A percentile compares a stretch with the other conserved stretches of the same genome.
These are phyloP conservation scores for Cercospora zeina DNA, from an alignment of 2,329 filamentous ascomycete genomes.

Conservation along the genomic window DNA sequence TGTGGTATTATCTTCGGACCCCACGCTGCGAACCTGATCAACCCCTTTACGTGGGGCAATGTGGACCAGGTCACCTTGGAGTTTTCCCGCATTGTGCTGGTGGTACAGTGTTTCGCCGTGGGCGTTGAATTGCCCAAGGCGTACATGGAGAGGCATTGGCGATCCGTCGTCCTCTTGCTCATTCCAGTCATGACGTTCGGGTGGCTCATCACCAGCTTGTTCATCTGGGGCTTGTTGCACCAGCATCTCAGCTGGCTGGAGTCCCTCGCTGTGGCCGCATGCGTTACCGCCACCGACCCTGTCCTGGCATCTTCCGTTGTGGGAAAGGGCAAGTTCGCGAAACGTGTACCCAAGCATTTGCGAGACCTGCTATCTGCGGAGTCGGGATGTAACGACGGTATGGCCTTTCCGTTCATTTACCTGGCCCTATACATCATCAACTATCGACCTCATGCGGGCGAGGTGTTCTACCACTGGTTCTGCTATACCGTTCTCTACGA, in stretches of 20 bases:
- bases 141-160: constrained; percentile 99
- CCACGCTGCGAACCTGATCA: constrained; percentile 76
- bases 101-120: constrained; percentile 89
- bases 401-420: constrained; percentile 98
- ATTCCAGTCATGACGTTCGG: constrained; percentile 97
- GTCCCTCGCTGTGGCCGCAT: constrained; percentile 81
- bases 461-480: constrained; percentile 83
- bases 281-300: constrained; percentile 95
- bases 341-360: constrained; percentile 95
- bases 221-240: constrained; percentile 87
- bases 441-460: constrained; percentile 66
- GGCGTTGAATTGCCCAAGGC: constrained; percentile 86
- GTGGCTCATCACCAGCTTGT: constrained; percentile 87
- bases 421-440: constrained; percentile 85
- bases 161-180: constrained; percentile 81
- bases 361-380: constrained; percentile 92
- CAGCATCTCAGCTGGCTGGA: constrained; percentile 82
- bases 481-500: constrained; percentile 91
- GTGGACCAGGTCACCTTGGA: constrained; percentile 84
- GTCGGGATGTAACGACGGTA: constrained; percentile 98
- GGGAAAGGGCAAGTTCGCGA: constrained; percentile 97
- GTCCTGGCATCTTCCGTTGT: constrained; percentile 97
- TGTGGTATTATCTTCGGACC: constrained; percentile 89
- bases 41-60: constrained; percentile 75
- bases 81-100: constrained; percentile 83